Evolutionary conservation across 192 early-diverging fungal genomes (phyloP).

Genomic region (Dispira simplex): DNA sequence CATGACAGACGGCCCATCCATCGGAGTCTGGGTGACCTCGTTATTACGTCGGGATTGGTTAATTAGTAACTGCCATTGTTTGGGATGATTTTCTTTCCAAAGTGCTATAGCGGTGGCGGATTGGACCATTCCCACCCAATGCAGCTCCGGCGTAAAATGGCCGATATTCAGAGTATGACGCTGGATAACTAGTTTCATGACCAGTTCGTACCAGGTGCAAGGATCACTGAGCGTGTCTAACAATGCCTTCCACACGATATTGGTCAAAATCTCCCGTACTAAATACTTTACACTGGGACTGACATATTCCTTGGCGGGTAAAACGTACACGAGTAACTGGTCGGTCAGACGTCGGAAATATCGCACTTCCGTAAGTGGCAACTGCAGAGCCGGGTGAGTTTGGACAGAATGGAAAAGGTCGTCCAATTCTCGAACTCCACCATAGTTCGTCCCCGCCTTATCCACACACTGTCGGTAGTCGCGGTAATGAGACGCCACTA

Average conservation of each 20-base stretch:
- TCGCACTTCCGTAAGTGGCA: not conserved
- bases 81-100: not conserved
- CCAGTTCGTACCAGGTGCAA: not conserved
- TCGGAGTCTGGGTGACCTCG: too few relatives aligned
- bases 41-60: too few relatives aligned
- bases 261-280: slow-evolving; percentile 3
- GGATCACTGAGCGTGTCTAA: not conserved
- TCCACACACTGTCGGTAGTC: not conserved
- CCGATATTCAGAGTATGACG: too few relatives aligned
- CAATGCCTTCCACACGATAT: slow-evolving; percentile 2
- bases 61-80: too few relatives aligned
- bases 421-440: not conserved
- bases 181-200: not conserved
- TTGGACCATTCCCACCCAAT: not conserved
- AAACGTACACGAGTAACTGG: not conserved
- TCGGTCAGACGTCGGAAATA: slow-evolving; percentile 6
- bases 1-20: too few relatives aligned
- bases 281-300: not conserved
- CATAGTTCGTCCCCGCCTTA: slow-evolving; percentile 1
- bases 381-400: not conserved
- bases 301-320: not conserved
- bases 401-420: slow-evolving; percentile 4
- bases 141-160: too few relatives aligned
- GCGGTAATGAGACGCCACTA: not conserved
- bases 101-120: not conserved